Base-by-base conservation (phyloP, 805 yeast genomes). In the Torulaspora gathmanii region DNA sequence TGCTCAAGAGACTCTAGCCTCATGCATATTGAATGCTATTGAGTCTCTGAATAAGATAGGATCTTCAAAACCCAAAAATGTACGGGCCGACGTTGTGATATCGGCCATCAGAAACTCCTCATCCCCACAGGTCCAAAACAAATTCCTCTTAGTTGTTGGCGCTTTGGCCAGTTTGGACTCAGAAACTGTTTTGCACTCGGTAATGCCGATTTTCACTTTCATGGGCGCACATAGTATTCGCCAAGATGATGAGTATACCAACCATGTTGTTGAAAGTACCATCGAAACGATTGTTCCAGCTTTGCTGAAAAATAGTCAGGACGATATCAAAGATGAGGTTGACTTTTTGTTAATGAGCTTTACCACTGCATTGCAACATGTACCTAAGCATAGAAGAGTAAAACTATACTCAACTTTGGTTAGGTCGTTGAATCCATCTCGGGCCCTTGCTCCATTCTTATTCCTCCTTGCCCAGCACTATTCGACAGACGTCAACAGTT, bases 141-240 rank as follows among this genome's bases (percentile, higher is more conserved):
- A 89, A 54, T 69, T 91, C 40, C 70, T 93, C 47, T 70, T 91
- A 47, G 91, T 93, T 22, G 81, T 93, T 54, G 85, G 97, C 2
- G 83, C 88, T 39, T 70, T 93, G 54, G 98, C 98, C 0, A 73
- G 88, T 0, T 69, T 93, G 45, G 86, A 91, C 10, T 96, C 98
- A 7, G 97, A 91, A 59, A 79, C 85, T 25, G 89, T 93, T 23
- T 71, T 93, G 43, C 98, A 93, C 68, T 86, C 96, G 2, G 96
- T 93, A 7, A 93, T 93, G 99, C 99, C 99, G n/a, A 91, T 93
- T 41, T 93, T 93, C 72, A 93, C 99, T 1, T 93, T 93, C 58
- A 93, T 93, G 98, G 99, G 99, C 48, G 95, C 98, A 10, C 95
- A 89, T 59, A 90, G 97, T 11, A 79, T 93, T 42, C 83, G 96